Percentiles rank a stretch among this genome's conserved stretches.
Evolutionary conservation across 192 early-diverging fungal species (phyloP).

Genomic region (Spinellus fusiger): DNA sequence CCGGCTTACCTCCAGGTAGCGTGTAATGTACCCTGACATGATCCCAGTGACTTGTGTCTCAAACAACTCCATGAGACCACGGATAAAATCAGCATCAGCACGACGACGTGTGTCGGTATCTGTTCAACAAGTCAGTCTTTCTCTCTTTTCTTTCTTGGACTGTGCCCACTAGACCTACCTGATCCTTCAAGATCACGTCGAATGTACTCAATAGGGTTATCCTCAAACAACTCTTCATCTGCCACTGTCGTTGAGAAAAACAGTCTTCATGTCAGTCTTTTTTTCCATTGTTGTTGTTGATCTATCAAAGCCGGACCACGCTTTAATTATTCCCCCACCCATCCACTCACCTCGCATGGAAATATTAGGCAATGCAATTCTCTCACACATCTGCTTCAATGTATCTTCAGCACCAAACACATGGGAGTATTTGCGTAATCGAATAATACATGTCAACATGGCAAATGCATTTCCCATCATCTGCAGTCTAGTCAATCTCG

Average conservation of each 20-base stretch:
- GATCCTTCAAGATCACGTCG: slow-evolving; percentile 88
- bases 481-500: slow-evolving; percentile 24
- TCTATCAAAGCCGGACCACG: no score
- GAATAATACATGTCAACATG: slow-evolving; percentile 84
- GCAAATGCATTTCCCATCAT: slow-evolving; percentile 86
- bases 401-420: slow-evolving; percentile 72
- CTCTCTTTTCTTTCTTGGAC: not conserved
- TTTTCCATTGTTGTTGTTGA: not conserved
- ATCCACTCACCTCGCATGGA: slow-evolving; percentile 54
- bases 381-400: slow-evolving; percentile 80
- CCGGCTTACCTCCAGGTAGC: slow-evolving; percentile 47
- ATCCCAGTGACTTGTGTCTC: slow-evolving; percentile 79
- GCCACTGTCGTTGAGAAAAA: slow-evolving; percentile 33
- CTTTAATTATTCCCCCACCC: not conserved
- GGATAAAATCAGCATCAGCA: slow-evolving; percentile 86
- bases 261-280: not conserved
- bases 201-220: slow-evolving; percentile 95
- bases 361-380: slow-evolving; percentile 92
- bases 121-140: slow-evolving; percentile 7
- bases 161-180: slow-evolving; percentile 30
- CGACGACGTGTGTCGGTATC: slow-evolving; percentile 90
- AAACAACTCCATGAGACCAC: slow-evolving; percentile 86
- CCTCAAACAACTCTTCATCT: slow-evolving; percentile 95
- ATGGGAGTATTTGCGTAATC: slow-evolving; percentile 59
- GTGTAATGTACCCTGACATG: slow-evolving; percentile 69